Evolutionary conservation across 306 rosid genomes (phyloP).

Genomic region (Cyamopsis tetragonoloba): DNA sequence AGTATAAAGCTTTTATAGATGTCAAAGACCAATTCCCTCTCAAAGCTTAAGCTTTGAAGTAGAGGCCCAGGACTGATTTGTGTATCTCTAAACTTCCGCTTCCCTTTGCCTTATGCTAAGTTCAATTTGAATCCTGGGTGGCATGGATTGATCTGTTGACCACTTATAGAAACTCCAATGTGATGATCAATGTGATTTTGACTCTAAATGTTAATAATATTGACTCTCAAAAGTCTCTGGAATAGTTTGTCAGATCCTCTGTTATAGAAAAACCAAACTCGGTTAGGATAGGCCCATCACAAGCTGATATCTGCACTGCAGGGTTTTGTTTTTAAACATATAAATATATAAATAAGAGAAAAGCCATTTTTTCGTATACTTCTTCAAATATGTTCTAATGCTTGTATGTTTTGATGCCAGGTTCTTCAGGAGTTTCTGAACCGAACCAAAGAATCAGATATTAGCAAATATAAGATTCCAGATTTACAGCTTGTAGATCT

Average conservation of each 20-base stretch:
- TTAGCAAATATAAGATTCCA: conserved; percentile 43
- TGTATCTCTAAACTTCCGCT: not conserved
- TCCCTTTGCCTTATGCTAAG: not conserved
- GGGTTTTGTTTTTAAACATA: conserved; percentile 1
- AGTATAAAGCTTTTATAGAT: not conserved
- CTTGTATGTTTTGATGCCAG: conserved; percentile 41
- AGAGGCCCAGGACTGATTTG: not conserved
- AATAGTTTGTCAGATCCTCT: not conserved
- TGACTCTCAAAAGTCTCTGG: not conserved
- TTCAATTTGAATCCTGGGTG: not conserved
- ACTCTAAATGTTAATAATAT: not conserved
- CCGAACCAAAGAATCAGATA: conserved; percentile 67
- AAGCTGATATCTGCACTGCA: conserved; percentile 9
- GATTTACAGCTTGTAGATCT: conserved; percentile 78
- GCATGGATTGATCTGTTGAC: not conserved
- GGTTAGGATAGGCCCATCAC: not conserved
- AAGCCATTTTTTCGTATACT: not conserved
- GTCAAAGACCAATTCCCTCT: not conserved
- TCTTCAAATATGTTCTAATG: conserved; percentile 20
- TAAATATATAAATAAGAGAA: conserved; percentile 6
- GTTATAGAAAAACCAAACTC: not conserved
- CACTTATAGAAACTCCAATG: not conserved
- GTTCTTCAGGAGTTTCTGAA: conserved; percentile 88
- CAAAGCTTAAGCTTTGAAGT: not conserved
- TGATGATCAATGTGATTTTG: not conserved